phyloP scores from a whole-genome alignment of 768 basidiomycete species.

The Tricholoma terreum region DNA sequence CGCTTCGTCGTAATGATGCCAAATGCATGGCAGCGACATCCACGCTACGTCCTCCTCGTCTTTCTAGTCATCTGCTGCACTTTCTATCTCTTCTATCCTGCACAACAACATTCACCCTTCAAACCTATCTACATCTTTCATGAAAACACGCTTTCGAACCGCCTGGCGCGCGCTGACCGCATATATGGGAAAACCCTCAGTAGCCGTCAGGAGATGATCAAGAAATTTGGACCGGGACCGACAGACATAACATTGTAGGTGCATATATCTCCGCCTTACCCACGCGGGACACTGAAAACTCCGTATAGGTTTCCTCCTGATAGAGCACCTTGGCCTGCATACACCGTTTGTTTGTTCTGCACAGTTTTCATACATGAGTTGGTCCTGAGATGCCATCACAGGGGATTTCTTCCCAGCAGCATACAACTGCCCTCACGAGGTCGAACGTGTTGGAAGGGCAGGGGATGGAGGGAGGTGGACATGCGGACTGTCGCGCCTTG shows the following conservation, averaged over 20 bases:
- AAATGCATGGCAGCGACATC: background rate
- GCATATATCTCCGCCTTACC: background rate
- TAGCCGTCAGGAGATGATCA: background rate
- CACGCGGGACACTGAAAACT: background rate
- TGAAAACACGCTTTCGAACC: conserved; percentile 35
- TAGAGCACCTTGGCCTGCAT: conserved; percentile 51
- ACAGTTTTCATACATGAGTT: background rate
- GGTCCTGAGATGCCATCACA: conserved; percentile 17
- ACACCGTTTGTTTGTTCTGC: conserved; percentile 51
- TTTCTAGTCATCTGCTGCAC: conserved; percentile 40
- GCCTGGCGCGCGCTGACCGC: conserved; percentile 40
- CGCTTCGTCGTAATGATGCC: background rate
- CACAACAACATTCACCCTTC: conserved; percentile 21
- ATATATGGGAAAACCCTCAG: conserved; percentile 43
- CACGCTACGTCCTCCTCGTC: background rate
- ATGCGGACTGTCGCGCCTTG: conserved; percentile 57
- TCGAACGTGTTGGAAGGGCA: conserved; percentile 47
- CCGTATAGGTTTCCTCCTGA: conserved; percentile 44
- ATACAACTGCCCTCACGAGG: conserved; percentile 50
- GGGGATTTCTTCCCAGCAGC: conserved; percentile 56
- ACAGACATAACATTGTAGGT: background rate
- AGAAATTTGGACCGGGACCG: background rate
- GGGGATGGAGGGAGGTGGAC: conserved; percentile 74
- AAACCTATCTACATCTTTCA: conserved; percentile 17
- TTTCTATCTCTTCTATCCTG: conserved; percentile 45